A percentile compares a stretch with the other conserved stretches of the same genome.
Evolutionary conservation across 768 basidiomycete species (phyloP).

Genomic region (Piloderma croceum): DNA sequence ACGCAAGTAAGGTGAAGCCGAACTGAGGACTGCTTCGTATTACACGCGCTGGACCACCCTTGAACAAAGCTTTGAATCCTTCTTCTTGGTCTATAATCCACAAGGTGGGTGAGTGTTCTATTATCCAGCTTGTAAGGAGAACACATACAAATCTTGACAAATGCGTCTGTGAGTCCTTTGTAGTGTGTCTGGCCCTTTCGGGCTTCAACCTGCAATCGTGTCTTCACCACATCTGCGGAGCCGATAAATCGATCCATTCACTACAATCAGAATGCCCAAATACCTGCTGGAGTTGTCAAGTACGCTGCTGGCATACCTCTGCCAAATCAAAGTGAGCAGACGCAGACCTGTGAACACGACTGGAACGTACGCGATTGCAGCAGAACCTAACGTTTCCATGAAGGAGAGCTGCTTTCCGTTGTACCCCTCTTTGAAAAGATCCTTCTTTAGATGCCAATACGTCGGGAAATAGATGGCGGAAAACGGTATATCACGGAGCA

Average conservation of each 20-base stretch:
- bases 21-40: slow-evolving; percentile 90
- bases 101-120: slow-evolving; percentile 1
- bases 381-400: slow-evolving; percentile 79
- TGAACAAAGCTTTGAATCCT: slow-evolving; percentile 85
- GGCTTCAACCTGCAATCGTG: slow-evolving; percentile 89
- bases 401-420: slow-evolving; percentile 91
- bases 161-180: slow-evolving; percentile 85
- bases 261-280: slow-evolving; percentile 12
- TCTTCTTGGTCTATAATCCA: slow-evolving; percentile 68
- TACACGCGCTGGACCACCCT: slow-evolving; percentile 85
- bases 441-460: slow-evolving; percentile 87
- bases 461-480: slow-evolving; percentile 90
- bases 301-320: slow-evolving; percentile 99
- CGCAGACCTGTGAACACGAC: slow-evolving; percentile 12
- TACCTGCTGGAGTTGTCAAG: slow-evolving; percentile 86
- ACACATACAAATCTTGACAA: slow-evolving; percentile 79
- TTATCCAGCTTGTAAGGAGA: slow-evolving; percentile 7
- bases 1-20: slow-evolving; percentile 84
- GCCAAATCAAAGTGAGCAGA: slow-evolving; percentile 27
- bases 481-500: slow-evolving; percentile 94
- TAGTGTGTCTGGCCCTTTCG: slow-evolving; percentile 88
- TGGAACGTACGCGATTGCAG: slow-evolving; percentile 69
- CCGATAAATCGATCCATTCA: slow-evolving; percentile 2
- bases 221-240: slow-evolving; percentile 88
- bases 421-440: slow-evolving; percentile 92